Base-by-base conservation (phyloP, 2,329 filamentous ascomycete genomes). In the Phaeosphaeria sp. region DNA sequence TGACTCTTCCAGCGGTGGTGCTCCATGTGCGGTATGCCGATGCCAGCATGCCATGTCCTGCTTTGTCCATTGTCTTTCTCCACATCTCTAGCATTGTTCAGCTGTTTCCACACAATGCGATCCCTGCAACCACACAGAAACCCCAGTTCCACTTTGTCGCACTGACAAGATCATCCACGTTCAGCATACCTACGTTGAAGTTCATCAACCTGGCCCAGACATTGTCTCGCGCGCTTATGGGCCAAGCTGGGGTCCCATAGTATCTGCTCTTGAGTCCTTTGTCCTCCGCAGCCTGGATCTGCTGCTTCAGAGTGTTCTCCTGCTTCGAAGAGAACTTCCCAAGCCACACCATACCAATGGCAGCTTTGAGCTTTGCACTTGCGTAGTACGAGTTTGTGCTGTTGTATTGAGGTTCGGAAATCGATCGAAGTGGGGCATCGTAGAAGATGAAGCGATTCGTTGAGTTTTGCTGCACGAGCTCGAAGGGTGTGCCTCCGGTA, bases 401-500 rank as follows among this genome's bases (percentile, higher is more conserved):
- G 13, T 64, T 66, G 64, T 69, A 73, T 5, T 60, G 53, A 11
- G 53, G 24, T n/a, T 67, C 58, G 2, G 65, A 56, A 11, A 71
- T 39, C 25, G 67, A 77, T 68, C 54, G 80, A 74, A 91, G 79
- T 0, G 88, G 88, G 0, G 88, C 89, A 64, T 91, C 89, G 68
- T 87, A 88, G 74, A 90, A 90, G 53, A 86, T 78, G 71, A 90
- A 87, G 27, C 86, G 80, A 60, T 85, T 82, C 1, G 82, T 85
- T 6, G 76, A 64, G 65, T 86, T 85, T n/a, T 77, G 72, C 3
- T 81, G 76, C 9, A 90, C 67, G 8, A 83, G 68, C 53, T 86
- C 81, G 65, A 89, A 88, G 0, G 84, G 86, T 0, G 86, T 83
- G 61, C 85, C 85, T 13, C 90, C 90, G 1, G 88, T 91, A 1